Percentiles rank a stretch among this genome's conserved stretches.
phyloP scores from a whole-genome alignment of 2,329 filamentous ascomycete genomes.

The Colletotrichum truncatum region DNA sequence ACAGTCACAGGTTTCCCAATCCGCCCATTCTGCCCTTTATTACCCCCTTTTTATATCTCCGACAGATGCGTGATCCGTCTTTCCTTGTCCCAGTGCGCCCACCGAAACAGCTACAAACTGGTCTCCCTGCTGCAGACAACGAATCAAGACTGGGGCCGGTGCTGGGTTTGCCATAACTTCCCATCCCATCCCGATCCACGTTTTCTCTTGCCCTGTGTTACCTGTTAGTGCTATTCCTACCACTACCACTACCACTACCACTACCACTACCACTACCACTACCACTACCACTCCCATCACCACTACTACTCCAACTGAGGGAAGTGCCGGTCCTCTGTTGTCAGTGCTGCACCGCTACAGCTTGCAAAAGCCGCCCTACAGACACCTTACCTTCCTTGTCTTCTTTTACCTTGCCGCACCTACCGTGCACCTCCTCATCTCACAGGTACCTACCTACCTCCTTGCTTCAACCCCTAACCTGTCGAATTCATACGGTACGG shows the following conservation, averaged over 20 bases:
- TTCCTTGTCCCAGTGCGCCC: constrained; percentile 35
- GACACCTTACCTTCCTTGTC: background rate
- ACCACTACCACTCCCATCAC: no score
- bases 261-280: no score
- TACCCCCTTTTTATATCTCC: constrained; percentile 37
- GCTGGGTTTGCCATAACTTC: constrained; percentile 33
- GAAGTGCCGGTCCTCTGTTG: no score
- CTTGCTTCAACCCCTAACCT: no score
- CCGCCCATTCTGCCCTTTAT: constrained; percentile 39
- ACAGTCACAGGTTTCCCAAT: constrained; percentile 29
- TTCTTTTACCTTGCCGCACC: background rate
- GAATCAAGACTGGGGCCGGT: constrained; percentile 42
- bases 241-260: no score
- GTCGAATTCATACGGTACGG: constrained; percentile 24
- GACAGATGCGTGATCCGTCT: constrained; percentile 44
- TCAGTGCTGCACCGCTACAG: no score
- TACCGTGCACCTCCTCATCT: background rate
- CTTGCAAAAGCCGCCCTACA: no score
- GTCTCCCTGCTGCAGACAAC: constrained; percentile 43
- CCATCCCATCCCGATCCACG: constrained; percentile 6
- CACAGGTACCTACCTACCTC: background rate
- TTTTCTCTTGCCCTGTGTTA: background rate
- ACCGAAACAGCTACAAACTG: constrained; percentile 37
- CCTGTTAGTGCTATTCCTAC: background rate
- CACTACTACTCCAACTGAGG: no score